These are phyloP conservation scores for Boletus sp. DNA, from an alignment of 1,284 basidiomycete species.

Conservation along the genomic window DNA sequence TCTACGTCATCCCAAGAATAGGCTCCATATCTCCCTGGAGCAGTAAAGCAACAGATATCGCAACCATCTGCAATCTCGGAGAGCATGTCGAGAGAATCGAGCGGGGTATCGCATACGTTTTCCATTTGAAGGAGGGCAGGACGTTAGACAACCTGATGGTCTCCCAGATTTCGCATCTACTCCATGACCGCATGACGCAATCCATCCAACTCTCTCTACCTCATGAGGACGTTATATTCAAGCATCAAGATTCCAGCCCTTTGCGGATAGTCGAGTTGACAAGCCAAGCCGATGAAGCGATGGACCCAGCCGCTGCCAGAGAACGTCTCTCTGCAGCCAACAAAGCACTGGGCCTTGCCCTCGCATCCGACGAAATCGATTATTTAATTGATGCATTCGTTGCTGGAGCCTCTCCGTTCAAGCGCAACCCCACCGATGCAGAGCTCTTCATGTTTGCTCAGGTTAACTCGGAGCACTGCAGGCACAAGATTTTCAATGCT, in stretches of 20 bases:
- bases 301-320: constrained; percentile 38
- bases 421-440: constrained; percentile 89
- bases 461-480: constrained; percentile 99
- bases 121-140: constrained; percentile 47
- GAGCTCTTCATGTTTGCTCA: constrained; percentile 99
- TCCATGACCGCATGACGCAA: constrained; percentile 98
- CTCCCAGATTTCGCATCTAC: constrained; percentile 54
- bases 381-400: constrained; percentile 92
- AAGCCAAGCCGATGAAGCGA: constrained; percentile 28
- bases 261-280: constrained; percentile 69
- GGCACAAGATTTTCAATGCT: constrained; percentile 99
- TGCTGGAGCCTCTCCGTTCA: constrained; percentile 56
- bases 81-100: constrained; percentile 76
- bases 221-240: constrained; percentile 63
- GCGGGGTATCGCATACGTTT: constrained; percentile 73
- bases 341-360: constrained; percentile 82
- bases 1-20: constrained; percentile 76
- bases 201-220: constrained; percentile 60
- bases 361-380: constrained; percentile 86
- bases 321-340: constrained; percentile 76
- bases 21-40: constrained; percentile 93
- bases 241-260: constrained; percentile 61
- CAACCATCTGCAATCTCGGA: constrained; percentile 79
- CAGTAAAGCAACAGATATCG: constrained; percentile 95
- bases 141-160: constrained; percentile 44